Evolutionary conservation across 2,329 filamentous ascomycete genomes (phyloP).

Genomic region (Phialophora expanda): DNA sequence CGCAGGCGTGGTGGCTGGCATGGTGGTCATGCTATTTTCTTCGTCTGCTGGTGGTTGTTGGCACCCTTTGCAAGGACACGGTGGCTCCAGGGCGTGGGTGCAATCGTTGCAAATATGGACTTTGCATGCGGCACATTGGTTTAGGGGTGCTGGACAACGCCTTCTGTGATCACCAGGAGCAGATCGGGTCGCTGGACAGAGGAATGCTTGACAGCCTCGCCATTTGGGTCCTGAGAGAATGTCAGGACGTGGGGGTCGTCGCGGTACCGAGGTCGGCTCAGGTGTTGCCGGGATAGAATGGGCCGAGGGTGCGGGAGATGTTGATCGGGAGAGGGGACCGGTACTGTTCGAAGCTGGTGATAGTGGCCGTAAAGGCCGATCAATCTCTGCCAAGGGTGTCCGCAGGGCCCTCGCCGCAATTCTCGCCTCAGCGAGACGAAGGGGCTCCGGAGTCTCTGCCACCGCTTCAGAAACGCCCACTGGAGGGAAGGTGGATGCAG

Average conservation of each 20-base stretch:
- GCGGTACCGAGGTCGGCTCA: constrained; percentile 46
- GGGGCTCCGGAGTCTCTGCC: constrained; percentile 5
- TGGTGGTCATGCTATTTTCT: neutral
- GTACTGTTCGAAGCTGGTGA: constrained; percentile 42
- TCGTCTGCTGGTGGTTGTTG: constrained; percentile 23
- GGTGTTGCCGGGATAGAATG: constrained; percentile 49
- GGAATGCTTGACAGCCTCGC: constrained; percentile 57
- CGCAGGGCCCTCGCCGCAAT: constrained; percentile 19
- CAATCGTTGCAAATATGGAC: constrained; percentile 56
- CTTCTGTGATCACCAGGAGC: constrained; percentile 53
- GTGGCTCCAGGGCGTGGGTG: constrained; percentile 39
- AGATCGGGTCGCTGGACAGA: constrained; percentile 51
- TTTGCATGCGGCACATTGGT: constrained; percentile 53
- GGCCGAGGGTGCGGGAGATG: constrained; percentile 47
- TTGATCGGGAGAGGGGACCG: constrained; percentile 48
- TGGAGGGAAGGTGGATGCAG: neutral
- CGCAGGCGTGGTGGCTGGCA: constrained; percentile 14
- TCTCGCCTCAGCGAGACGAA: constrained; percentile 16
- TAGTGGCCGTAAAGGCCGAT: constrained; percentile 36
- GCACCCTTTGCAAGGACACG: constrained; percentile 39
- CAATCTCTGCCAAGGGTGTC: constrained; percentile 33
- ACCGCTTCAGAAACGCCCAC: neutral
- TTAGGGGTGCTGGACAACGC: constrained; percentile 51
- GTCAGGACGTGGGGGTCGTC: constrained; percentile 9
- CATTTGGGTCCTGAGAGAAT: constrained; percentile 43